Evolutionary conservation across 768 basidiomycete genomes (phyloP), one percentile per base, ranked within the genome.

Genomic region (Amanita polypyramis): DNA sequence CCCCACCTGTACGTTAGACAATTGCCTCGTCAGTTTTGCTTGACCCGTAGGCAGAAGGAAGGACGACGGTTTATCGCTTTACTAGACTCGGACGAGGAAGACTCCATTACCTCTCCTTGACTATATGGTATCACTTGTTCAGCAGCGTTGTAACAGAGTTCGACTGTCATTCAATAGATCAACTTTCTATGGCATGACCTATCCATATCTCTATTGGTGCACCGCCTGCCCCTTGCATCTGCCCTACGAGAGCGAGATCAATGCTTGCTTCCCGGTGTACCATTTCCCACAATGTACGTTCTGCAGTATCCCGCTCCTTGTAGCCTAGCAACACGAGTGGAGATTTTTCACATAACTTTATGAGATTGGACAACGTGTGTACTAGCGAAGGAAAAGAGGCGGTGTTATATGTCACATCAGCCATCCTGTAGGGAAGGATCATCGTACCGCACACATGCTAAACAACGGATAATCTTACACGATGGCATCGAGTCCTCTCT

Each of bases 381-480:
- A 90, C 62, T 34, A 95, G 76, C 0, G 84, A 70, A 2, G 85
- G 77, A 62, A 95, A 96, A 1, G 89, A 85, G 1, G 80, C 67
- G 0, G 87, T 89, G 65, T 95, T 95, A 68, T 94, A 95, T 1
- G 90, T 84, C 6, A 94, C 88, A 56, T 96, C 93, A 10, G 91
- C 87, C 80, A 94, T 90, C 37, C 91, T 93, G 54, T n/a, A 40
- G 33, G 21, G n/a, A 32, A 36, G 9, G 19, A 41, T 25, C 44
- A 52, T 14, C 7, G 14, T 41, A 5, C 11, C 19, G 17, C 10
- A 41, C 10, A 17, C 25, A 23, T n/a, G 12, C 0, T 19, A 12
- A 5, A 17, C 17, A 19, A 44, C 35, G 21, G 5, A 23, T 20
- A 36, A 23, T 17, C 84, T 51, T 62, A 89, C 87, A 91, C 61